Evolutionary conservation across 352 stramenopile genomes (phyloP), one percentile per base, ranked within the genome.

Genomic region (Pythium apleroticum): DNA sequence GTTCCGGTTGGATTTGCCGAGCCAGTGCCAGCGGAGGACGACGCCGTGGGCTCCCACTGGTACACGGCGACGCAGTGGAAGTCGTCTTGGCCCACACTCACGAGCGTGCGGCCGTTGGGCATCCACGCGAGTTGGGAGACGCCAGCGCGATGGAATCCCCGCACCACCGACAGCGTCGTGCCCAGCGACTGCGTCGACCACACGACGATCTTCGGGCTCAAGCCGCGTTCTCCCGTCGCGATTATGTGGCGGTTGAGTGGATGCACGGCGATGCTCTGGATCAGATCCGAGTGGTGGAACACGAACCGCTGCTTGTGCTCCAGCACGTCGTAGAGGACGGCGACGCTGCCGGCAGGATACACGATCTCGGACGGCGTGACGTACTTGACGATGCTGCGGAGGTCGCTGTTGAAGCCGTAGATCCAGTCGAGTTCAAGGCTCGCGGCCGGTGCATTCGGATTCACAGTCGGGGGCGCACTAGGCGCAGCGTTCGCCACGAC

Each of bases 371-470:
- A 69, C 2, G 83, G 70, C 0, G 82, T 87, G 19, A 90, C 63
- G 62, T 93, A 93, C 49, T 87, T 70, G 15, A 86, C 71, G 12
- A 81, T 60, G 33, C 71, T 72, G 10, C 85, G 79, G 15, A 90
- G 50, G 52, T 89, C 76, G 52, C 81, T 90, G 63, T 93, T 93
- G 64, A 86, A 88, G 19, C 85, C 85, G 59, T 93, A 91, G 55
- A 93, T 49, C 85, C 85, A 93, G 50, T 93, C 85, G 12, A 93
- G 68, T 49, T 86, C 72, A 30, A 93, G 76, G 46, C 79, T 88
- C 22, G 82, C 82, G 3, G 81, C 71, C 19, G 82, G 80, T 4
- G 85, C 58, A 22, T 72, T 74, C 9, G 76, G 63, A 45, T 90
- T 76, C 48, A 88, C 73, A 2, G 73, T 74, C 19, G 81, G 80